Evolutionary conservation across 768 basidiomycete species (phyloP), one percentile per base, ranked within the genome.

Genomic region (Mycena belliarum): DNA sequence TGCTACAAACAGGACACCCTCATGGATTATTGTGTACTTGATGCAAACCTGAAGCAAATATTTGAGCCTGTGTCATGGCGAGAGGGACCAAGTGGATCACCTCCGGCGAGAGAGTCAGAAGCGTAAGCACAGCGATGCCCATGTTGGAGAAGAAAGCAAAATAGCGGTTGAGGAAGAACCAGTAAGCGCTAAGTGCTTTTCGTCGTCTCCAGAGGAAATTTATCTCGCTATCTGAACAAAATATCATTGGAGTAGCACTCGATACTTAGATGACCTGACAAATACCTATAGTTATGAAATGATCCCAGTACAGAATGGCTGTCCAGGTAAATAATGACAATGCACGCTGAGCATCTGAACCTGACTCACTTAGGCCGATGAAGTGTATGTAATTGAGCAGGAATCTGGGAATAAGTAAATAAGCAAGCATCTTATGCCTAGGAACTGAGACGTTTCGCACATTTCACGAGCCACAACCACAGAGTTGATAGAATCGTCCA

Each of bases 81-180:
- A n/a, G 21, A 32, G 1, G 28, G 4, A 18, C 0, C 23, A 15
- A 14, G 20, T 9, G 14, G 5, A 38, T 37, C 6, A 56, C 59
- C 18, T 32, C 10, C 16, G 6, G 0, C 1, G 60, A 57, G 12
- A 61, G 24, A 4, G 50, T 43, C 14, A 61, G 7, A 21, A 61
- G 57, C 4, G 55, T 55, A 11, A 53, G 32, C 16, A 26, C n/a
- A 14, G 50, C 28, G 7, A 43, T 33, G 3, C 51, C 28, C 14
- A 61, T 52, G 7, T 35, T 33, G 29, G 41, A 49, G 26, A 57
- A 12, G 51, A 69, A 50, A 0, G 69, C 67, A 9, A 71, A 28
- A 32, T 76, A 76, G 3, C 74, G 69, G 59, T 75, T 76, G 15
- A 69, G 25, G 35, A 68, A 67, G 55, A 75, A 75, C 18, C 69